Conservation (phyloP, 441 rosid species). For the Flueggea neowawraea region DNA sequence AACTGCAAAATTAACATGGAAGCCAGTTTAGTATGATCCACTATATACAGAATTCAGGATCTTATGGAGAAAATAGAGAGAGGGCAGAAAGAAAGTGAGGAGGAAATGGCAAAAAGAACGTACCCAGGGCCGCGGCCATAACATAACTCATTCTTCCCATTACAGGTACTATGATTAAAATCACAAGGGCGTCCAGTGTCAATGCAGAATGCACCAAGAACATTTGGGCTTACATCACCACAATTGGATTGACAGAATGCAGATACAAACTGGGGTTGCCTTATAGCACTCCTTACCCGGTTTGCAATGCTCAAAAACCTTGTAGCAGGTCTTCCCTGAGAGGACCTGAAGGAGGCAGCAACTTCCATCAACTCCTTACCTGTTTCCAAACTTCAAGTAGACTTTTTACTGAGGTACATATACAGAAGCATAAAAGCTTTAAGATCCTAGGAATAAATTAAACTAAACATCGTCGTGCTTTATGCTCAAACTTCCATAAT, state of each 20-base stretch:
- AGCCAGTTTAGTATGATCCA: neutral
- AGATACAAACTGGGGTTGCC: slow-evolving; percentile 80
- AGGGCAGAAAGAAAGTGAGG: neutral
- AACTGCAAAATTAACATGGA: slow-evolving; percentile 32
- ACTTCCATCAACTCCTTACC: slow-evolving; percentile 75
- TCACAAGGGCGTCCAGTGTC: slow-evolving; percentile 93
- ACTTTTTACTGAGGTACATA: neutral
- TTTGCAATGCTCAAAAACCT: slow-evolving; percentile 57
- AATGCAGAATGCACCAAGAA: slow-evolving; percentile 83
- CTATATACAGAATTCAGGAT: neutral
- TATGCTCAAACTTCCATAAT: too few relatives aligned
- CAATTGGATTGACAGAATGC: slow-evolving; percentile 95
- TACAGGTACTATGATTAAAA: slow-evolving; percentile 92
- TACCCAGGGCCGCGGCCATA: slow-evolving; percentile 98
- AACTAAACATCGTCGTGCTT: too few relatives aligned
- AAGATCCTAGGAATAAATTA: too few relatives aligned
- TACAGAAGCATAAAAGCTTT: neutral
- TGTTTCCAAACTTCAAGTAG: slow-evolving; percentile 20
- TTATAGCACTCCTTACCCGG: slow-evolving; percentile 74
- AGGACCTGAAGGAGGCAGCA: slow-evolving; percentile 75
- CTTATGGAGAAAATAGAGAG: neutral
- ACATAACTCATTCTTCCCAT: slow-evolving; percentile 86
- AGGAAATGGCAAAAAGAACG: slow-evolving; percentile 5
- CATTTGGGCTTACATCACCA: slow-evolving; percentile 96
- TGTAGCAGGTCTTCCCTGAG: slow-evolving; percentile 64